These are phyloP conservation scores for Schizothecium vesticola DNA, from an alignment of 495 filamentous ascomycete genomes.

Conservation along the genomic window DNA sequence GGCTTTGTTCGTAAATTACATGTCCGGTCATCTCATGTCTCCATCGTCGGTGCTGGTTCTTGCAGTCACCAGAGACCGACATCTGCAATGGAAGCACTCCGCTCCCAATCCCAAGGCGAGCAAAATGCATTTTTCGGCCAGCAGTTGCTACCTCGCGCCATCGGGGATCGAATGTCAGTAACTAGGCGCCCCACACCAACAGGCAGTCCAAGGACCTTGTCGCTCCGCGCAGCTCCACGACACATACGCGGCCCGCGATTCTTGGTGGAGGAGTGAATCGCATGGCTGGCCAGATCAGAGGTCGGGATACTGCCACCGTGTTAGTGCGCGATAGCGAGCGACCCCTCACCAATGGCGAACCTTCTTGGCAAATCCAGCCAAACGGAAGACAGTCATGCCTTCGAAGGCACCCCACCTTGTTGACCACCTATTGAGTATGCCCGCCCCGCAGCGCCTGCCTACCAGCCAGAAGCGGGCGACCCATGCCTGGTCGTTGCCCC, in stretches of 20 bases:
- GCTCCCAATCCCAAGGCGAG: background rate
- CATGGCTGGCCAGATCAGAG: background rate
- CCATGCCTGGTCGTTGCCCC: background rate
- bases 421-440: background rate
- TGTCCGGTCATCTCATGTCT: background rate
- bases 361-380: background rate
- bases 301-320: slow-evolving; percentile 15
- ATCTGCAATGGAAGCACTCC: background rate
- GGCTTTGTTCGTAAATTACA: background rate
- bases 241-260: background rate
- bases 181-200: background rate
- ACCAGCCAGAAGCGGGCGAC: background rate
- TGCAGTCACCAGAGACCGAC: background rate
- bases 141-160: background rate
- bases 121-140: background rate
- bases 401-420: slow-evolving; percentile 5
- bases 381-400: slow-evolving; percentile 3
- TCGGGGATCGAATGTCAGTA: background rate
- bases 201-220: background rate
- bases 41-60: background rate
- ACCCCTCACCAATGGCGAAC: slow-evolving; percentile 15
- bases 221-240: background rate
- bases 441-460: background rate
- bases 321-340: slow-evolving; percentile 20
- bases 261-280: background rate